Evolutionary conservation across 805 yeast species (phyloP).

Genomic region (Saturnispora kantuleensis): DNA sequence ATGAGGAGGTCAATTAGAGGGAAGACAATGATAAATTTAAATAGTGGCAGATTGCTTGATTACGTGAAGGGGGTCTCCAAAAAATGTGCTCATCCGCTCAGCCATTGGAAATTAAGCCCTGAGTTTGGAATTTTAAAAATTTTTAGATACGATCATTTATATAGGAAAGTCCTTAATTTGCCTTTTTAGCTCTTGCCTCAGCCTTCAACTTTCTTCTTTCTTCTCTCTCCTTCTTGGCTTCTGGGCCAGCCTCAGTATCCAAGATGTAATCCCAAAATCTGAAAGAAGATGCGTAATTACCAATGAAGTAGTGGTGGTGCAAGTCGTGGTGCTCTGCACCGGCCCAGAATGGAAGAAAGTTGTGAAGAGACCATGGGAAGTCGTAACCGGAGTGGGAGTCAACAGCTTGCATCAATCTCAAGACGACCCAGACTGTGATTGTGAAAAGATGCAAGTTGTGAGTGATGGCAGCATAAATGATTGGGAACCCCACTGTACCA

Average conservation of each 20-base stretch:
- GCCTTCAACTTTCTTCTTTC: conserved; percentile 32
- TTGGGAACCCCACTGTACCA: conserved; percentile 54
- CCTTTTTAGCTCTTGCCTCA: conserved; percentile 24
- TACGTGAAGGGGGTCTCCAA: background rate
- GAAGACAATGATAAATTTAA: background rate
- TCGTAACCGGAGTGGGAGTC: conserved; percentile 56
- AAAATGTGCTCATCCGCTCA: background rate
- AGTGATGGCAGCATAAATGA: conserved; percentile 40
- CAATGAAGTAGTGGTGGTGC: conserved; percentile 52
- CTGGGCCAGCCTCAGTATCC: conserved; percentile 49
- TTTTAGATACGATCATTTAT: background rate
- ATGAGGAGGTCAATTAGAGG: background rate
- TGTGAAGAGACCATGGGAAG: conserved; percentile 50
- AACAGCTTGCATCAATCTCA: conserved; percentile 49
- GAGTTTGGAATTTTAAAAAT: background rate
- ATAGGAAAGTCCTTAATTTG: background rate
- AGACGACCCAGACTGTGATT: conserved; percentile 40
- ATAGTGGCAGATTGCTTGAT: background rate
- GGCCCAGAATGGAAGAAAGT: conserved; percentile 54
- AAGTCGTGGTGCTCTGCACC: conserved; percentile 56
- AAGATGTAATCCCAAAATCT: conserved; percentile 48
- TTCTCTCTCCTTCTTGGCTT: conserved; percentile 40
- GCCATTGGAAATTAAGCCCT: no score
- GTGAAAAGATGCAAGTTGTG: conserved; percentile 43
- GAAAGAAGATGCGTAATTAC: conserved; percentile 48